These are phyloP conservation scores for Phytophthora cactorum DNA, from an alignment of 352 stramenopile genomes.

Conservation along the genomic window DNA sequence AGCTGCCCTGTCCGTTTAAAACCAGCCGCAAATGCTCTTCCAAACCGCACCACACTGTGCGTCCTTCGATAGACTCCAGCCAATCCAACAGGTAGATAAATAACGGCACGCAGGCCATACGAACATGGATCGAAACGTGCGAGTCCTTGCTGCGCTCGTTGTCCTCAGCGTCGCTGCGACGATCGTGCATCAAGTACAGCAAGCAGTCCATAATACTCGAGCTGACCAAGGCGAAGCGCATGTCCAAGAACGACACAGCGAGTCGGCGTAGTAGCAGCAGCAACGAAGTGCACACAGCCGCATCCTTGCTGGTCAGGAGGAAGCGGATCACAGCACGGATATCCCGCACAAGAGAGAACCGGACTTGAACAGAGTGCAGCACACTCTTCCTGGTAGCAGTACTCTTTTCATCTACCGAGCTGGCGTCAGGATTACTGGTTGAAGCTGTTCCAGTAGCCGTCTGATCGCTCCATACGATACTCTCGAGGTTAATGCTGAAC, in stretches of 20 bases:
- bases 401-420: slow-evolving; percentile 30
- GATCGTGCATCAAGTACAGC: slow-evolving; percentile 60
- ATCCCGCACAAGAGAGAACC: slow-evolving; percentile 76
- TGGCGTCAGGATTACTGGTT: slow-evolving; percentile 22
- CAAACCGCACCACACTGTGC: slow-evolving; percentile 85
- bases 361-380: slow-evolving; percentile 60
- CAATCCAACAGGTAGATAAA: slow-evolving; percentile 82
- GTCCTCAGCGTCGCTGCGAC: slow-evolving; percentile 12
- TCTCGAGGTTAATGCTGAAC: slow-evolving; percentile 79
- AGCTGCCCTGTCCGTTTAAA: slow-evolving; percentile 74
- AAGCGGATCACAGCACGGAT: slow-evolving; percentile 70
- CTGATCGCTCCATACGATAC: slow-evolving; percentile 86
- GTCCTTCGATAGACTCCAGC: slow-evolving; percentile 82
- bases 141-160: slow-evolving; percentile 11
- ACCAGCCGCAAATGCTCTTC: slow-evolving; percentile 78
- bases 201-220: slow-evolving; percentile 81
- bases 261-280: slow-evolving; percentile 66
- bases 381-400: slow-evolving; percentile 31
- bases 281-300: slow-evolving; percentile 53
- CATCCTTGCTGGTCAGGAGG: slow-evolving; percentile 63
- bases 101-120: slow-evolving; percentile 66
- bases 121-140: slow-evolving; percentile 38
- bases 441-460: slow-evolving; percentile 13
- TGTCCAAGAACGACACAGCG: slow-evolving; percentile 72
- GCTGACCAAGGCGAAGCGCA: slow-evolving; percentile 76